These are phyloP conservation scores for Fusarium nelsonii DNA, from an alignment of 2,329 filamentous ascomycete species.

Conservation along the genomic window DNA sequence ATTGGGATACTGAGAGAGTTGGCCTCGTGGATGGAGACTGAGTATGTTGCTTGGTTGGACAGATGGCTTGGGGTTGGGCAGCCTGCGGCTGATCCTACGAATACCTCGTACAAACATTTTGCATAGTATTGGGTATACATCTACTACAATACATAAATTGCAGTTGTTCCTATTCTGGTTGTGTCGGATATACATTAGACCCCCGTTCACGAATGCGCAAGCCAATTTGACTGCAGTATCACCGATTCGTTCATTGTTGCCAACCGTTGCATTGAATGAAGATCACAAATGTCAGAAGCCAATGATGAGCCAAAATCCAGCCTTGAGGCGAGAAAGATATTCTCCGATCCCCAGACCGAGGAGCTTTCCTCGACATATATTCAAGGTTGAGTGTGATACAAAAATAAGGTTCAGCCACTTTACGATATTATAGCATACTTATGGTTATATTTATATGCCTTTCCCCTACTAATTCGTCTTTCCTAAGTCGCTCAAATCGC, in stretches of 20 bases:
- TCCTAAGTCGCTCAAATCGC: constrained; percentile 20
- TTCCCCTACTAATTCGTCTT: not conserved
- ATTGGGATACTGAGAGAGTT: not conserved
- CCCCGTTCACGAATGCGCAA: not conserved
- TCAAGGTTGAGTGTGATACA: not conserved
- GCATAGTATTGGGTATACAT: not conserved
- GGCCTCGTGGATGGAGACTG: not conserved
- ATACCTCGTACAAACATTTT: not conserved
- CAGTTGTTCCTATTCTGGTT: not conserved
- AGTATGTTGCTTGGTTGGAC: constrained; percentile 3
- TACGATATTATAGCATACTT: not conserved
- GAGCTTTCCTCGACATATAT: not conserved
- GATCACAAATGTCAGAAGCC: not conserved
- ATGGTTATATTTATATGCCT: not conserved
- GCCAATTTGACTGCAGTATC: not conserved
- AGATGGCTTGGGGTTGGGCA: constrained; percentile 2
- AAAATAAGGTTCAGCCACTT: not conserved
- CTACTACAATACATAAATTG: not conserved
- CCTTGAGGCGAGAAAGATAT: not conserved
- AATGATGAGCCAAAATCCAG: not conserved
- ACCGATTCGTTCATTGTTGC: not conserved
- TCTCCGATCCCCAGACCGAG: not conserved
- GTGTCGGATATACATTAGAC: not conserved
- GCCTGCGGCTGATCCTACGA: not conserved
- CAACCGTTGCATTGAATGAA: not conserved